Conservation (phyloP, 192 early-diverging fungal species). For the Entophlyctis luteolus region DNA sequence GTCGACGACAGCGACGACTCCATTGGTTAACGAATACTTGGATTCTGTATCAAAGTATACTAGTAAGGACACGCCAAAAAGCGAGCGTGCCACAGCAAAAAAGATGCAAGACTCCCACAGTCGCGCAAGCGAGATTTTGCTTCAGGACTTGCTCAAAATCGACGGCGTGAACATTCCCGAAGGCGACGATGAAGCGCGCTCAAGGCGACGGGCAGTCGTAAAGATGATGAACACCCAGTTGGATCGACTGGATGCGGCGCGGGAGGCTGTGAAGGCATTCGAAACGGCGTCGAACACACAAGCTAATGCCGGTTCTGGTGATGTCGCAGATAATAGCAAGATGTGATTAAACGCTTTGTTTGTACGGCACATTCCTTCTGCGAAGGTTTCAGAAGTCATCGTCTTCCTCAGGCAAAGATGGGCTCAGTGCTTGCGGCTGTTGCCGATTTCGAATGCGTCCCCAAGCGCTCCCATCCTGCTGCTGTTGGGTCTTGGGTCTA, state of each 20-base stretch:
- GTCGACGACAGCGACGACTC: conserved; percentile 31
- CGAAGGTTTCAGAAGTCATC: too few relatives aligned
- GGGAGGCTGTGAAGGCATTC: conserved; percentile 42
- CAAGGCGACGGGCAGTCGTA: conserved; percentile 70
- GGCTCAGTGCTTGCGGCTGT: too few relatives aligned
- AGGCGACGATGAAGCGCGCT: conserved; percentile 66
- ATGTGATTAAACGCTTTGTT: too few relatives aligned
- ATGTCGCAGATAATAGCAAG: too few relatives aligned
- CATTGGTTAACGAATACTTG: conserved; percentile 45
- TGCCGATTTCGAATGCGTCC: too few relatives aligned
- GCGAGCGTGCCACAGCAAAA: conserved; percentile 47
- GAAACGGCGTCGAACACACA: neutral
- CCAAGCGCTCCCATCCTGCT: too few relatives aligned
- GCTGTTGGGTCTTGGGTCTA: too few relatives aligned
- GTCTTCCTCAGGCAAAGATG: too few relatives aligned
- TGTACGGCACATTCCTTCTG: too few relatives aligned
- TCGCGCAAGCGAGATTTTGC: conserved; percentile 65
- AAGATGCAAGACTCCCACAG: conserved; percentile 64
- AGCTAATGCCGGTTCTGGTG: too few relatives aligned
- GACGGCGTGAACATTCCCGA: conserved; percentile 69
- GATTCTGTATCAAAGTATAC: too few relatives aligned
- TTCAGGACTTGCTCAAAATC: conserved; percentile 73
- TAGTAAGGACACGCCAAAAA: conserved; percentile 32
- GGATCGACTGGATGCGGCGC: conserved; percentile 71
- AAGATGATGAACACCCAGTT: conserved; percentile 66